These are phyloP conservation scores for Pisolithus thermaeus DNA, from an alignment of 1,284 basidiomycete species.

Conservation along the genomic window DNA sequence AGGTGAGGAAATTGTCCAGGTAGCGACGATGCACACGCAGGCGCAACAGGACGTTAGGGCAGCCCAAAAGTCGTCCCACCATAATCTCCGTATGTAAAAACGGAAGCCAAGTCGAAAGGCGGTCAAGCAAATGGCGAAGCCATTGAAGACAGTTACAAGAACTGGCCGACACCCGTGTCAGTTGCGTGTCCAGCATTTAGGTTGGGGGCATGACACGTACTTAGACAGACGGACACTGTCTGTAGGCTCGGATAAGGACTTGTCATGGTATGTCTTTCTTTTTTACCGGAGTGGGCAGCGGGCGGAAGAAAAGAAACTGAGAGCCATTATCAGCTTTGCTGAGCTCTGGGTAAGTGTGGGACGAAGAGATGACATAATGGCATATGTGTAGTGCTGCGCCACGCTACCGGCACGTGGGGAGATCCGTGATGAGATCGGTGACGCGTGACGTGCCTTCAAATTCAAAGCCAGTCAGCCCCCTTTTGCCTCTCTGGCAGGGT, in stretches of 20 bases:
- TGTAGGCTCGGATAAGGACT: background rate
- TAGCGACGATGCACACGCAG: conserved; percentile 5
- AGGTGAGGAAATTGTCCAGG: conserved; percentile 17
- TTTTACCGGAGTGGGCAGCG: too few relatives aligned
- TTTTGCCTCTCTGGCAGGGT: too few relatives aligned
- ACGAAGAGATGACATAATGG: too few relatives aligned
- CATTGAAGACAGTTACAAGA: conserved; percentile 16
- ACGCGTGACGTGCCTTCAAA: too few relatives aligned
- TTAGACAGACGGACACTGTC: background rate
- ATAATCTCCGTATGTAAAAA: conserved; percentile 14
- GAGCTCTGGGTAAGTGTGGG: too few relatives aligned
- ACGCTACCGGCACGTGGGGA: too few relatives aligned
- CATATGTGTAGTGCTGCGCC: too few relatives aligned
- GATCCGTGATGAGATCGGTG: too few relatives aligned
- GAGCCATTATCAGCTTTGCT: background rate
- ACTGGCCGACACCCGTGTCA: conserved; percentile 9
- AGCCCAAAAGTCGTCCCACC: conserved; percentile 28
- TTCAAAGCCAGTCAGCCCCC: too few relatives aligned
- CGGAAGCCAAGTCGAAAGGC: conserved; percentile 26
- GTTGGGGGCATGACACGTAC: background rate
- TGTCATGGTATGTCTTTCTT: too few relatives aligned
- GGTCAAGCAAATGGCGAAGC: conserved; percentile 14
- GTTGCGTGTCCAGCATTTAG: background rate
- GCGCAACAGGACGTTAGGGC: conserved; percentile 16
- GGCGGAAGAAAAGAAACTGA: background rate